Conservation (phyloP, 2,329 filamentous ascomycete genomes). For the Paecilomyces niveus region DNA sequence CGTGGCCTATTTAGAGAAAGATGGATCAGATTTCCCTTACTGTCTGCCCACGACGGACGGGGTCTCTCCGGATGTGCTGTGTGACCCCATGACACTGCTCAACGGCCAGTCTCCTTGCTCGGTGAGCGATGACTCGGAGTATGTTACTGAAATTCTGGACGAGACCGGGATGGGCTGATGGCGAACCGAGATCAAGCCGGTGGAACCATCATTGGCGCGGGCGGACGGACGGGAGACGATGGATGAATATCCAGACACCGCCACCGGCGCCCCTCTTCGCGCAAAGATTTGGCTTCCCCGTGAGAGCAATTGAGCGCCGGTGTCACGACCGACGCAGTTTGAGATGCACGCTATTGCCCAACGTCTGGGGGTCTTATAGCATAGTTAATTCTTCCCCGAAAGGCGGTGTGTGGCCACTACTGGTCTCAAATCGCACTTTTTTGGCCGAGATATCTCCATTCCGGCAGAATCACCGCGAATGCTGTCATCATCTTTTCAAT, state of each 20-base stretch:
- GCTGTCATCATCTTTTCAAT: not conserved
- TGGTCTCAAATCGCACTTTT: not conserved
- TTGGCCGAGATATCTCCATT: not conserved
- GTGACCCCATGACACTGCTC: not conserved
- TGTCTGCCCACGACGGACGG: not conserved
- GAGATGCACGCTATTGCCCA: not conserved
- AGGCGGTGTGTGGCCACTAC: not conserved
- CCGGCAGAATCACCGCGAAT: not conserved
- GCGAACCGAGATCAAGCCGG: not conserved
- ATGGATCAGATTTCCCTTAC: not conserved
- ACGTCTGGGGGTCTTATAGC: not conserved
- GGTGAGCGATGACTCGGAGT: not conserved
- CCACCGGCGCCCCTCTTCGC: not conserved
- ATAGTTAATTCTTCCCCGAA: not conserved
- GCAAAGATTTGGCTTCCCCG: not conserved
- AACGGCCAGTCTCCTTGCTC: not conserved
- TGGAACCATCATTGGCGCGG: constrained; percentile 1
- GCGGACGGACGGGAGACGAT: not conserved
- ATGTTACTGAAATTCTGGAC: not conserved
- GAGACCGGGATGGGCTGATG: not conserved
- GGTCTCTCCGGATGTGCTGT: not conserved
- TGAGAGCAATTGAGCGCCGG: not conserved
- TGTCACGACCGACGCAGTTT: not conserved
- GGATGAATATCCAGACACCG: not conserved
- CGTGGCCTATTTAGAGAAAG: not conserved